Conservation (phyloP, 2,329 filamentous ascomycete species). For the Curvularia sp. region DNA sequence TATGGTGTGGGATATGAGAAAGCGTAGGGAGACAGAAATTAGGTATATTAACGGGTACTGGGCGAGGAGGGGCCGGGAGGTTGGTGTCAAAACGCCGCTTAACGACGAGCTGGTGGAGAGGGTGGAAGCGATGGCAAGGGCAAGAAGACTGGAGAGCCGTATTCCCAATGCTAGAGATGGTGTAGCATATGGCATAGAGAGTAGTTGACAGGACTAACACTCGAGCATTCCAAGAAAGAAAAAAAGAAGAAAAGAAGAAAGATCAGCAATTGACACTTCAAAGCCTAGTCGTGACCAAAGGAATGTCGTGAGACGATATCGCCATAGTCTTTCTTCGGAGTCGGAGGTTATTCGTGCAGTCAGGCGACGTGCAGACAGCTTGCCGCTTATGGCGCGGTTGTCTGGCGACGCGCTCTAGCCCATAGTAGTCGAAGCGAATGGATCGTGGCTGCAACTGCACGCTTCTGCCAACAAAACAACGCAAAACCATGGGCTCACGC, state of each 20-base stretch:
- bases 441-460: conserved; percentile 6
- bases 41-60: conserved; percentile 17
- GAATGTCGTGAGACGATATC: background rate
- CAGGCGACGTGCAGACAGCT: conserved; percentile 1
- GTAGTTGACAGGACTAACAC: too few species aligned
- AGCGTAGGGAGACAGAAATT: conserved; percentile 8
- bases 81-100: conserved; percentile 12
- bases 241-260: too few species aligned
- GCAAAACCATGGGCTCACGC: conserved; percentile 24
- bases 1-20: conserved; percentile 15
- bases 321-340: background rate
- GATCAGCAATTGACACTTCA: background rate
- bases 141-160: background rate
- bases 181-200: background rate
- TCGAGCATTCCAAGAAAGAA: too few species aligned
- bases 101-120: conserved; percentile 13
- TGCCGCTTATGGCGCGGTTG: background rate
- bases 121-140: conserved; percentile 8
- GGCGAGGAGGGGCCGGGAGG: conserved; percentile 6
- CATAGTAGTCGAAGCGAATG: background rate
- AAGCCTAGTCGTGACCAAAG: background rate
- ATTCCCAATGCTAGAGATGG: background rate
- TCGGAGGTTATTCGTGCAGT: background rate
- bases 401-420: conserved; percentile 1
- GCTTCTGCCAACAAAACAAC: background rate